Base-by-base conservation (phyloP, 495 filamentous ascomycete species). In the Chaetomium cochliodes region DNA sequence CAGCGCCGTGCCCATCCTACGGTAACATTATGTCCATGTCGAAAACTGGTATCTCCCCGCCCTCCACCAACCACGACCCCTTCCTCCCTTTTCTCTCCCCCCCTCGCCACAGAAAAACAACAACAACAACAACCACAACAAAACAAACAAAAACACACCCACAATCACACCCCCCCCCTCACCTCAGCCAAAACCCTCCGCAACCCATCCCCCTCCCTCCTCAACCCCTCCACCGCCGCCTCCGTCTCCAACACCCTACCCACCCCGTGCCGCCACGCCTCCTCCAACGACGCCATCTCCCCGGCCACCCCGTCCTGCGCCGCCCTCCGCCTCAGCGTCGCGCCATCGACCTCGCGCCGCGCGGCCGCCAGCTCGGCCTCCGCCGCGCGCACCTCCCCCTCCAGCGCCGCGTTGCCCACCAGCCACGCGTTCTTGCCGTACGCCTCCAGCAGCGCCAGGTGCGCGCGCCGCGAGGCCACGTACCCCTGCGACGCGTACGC, bases 351-450 rank as follows among this genome's bases (percentile, higher is more conserved):
- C 70, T 87, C 82, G 62, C 79, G 77, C 78, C 86, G 87, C 26
- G 79, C 76, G 33, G 79, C 84, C 20, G 84, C 88, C 67, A 98
- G 78, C 66, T 97, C 92, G 65, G 80, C 82, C 81, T 97, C 93
- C n/a, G 96, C 66, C 4, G 70, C 76, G 18, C 83, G 80, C 57
- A 97, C 78, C 30, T 91, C 82, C 49, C 84, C 85, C 74, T 96
- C 92, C 28, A 92, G 67, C 62, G 92, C 85, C 64, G 84, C 82
- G 76, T 98, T 98, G 8, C 86, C 87, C 13, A 96, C 81, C 60
- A 98, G 78, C 93, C 93, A 97, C 15, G 90, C 89, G 77, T 96
- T 96, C 79, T 90, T 92, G 70, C 92, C 93, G 77, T 86, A 86
- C 64, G 82, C 81, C 68, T 93, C 90, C 12, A 97, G 85, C 12